Evolutionary conservation across 352 stramenopile genomes (phyloP), one percentile per base, ranked within the genome.

Genomic region (Globisporangium orthogonon): DNA sequence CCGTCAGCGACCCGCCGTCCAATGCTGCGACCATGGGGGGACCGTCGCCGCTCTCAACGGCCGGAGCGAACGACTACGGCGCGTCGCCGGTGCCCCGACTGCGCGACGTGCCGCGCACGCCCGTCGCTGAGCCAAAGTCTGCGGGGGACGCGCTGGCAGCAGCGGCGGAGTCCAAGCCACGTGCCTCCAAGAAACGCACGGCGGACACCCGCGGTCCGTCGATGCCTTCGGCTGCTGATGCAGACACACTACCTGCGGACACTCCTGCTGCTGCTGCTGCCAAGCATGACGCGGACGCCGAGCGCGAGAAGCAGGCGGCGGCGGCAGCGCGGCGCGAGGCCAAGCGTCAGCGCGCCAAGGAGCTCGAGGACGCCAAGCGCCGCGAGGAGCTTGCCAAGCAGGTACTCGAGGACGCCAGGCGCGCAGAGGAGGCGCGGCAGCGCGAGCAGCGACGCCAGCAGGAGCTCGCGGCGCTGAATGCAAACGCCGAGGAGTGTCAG

Each of bases 401-500:
- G 33, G 73, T 73, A 0, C 35, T 82, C 11, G 68, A 85, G 49
- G 73, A 87, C 23, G 73, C 71, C 1, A 62, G 66, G 37, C 64
- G 67, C 14, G 43, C 70, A 5, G 74, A 87, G 31, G 75, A 89
- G 30, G 71, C 76, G 49, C 50, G 55, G 15, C 53, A 73, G 52
- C 76, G 73, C 15, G 76, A 87, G 49, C 50, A 66, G 33, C 67
- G 78, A 1, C 76, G 75, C 31, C 70, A 81, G 31, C 67, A 85
- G 48, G 71, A 84, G 47, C 49, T 81, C 9, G 73, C 71, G 7
- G 75, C 63, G 13, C 57, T 90, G 14, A 88, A 88, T 55, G 80
- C 80, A 6, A 90, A 90, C 52, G 80, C 77, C 13, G 76, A 90
- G 43, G 76, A 86, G 44, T 84, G 77, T 11, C 76, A 87, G 40